These are phyloP conservation scores for Talaromyces sp. DNA, from an alignment of 2,329 filamentous ascomycete genomes.

Conservation along the genomic window DNA sequence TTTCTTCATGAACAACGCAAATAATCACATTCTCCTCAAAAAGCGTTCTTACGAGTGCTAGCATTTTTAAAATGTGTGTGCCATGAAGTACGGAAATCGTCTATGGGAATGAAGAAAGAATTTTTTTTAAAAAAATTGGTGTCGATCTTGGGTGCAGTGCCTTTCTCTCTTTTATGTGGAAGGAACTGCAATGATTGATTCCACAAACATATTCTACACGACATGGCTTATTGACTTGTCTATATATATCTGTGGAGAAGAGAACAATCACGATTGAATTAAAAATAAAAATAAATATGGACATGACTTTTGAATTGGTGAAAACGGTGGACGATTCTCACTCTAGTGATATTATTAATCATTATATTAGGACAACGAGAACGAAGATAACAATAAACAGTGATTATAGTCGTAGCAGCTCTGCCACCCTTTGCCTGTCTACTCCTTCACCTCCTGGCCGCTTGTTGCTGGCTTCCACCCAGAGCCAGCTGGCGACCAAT, in stretches of 20 bases:
- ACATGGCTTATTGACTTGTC: background rate
- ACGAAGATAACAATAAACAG: background rate
- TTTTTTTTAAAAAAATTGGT: conserved; percentile 28
- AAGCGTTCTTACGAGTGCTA: conserved; percentile 53
- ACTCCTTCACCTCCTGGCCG: background rate
- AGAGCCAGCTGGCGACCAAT: conserved; percentile 76
- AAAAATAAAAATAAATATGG: background rate
- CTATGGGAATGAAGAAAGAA: conserved; percentile 50
- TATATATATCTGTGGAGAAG: background rate
- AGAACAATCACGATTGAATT: background rate
- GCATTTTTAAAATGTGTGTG: conserved; percentile 23
- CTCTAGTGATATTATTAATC: background rate
- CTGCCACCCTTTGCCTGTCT: background rate
- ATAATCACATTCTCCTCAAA: conserved; percentile 48
- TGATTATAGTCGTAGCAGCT: background rate
- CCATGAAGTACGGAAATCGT: conserved; percentile 56
- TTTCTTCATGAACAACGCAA: conserved; percentile 51
- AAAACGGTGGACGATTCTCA: background rate
- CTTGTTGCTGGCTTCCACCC: background rate
- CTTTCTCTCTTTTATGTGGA: conserved; percentile 43
- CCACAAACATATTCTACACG: conserved; percentile 35
- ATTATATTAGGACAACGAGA: background rate
- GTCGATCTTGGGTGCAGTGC: conserved; percentile 56
- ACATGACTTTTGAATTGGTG: background rate
- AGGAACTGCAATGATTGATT: conserved; percentile 56